Conservation (phyloP, 2,329 filamentous ascomycete genomes). For the Beauveria australis region DNA sequence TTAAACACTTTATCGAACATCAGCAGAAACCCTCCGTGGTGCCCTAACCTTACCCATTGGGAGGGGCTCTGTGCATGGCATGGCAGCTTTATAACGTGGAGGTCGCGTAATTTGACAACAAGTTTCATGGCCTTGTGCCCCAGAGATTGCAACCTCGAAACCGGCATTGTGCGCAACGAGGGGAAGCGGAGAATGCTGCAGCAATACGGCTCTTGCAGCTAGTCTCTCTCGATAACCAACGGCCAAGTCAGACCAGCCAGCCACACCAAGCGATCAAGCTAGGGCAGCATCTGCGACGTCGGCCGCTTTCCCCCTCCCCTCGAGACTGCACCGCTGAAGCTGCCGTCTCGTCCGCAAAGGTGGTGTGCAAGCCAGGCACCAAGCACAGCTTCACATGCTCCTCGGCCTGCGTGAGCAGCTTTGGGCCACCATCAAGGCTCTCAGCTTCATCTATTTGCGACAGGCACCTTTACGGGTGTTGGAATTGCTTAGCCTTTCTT, state of each 20-base stretch:
- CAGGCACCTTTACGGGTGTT: not conserved
- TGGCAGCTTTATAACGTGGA: not conserved
- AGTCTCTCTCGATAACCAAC: not conserved
- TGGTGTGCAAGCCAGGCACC: not conserved
- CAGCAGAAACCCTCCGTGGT: not conserved
- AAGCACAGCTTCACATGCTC: slow-evolving; percentile 3
- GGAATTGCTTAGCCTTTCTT: not conserved
- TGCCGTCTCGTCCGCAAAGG: not conserved
- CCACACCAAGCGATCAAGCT: not conserved
- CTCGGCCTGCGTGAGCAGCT: not conserved
- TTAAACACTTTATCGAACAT: not conserved
- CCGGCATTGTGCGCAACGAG: no score
- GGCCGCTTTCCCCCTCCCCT: not conserved
- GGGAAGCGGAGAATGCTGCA: not conserved
- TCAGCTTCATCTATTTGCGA: not conserved
- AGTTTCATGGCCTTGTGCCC: no score
- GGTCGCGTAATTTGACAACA: no score
- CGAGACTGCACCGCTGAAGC: not conserved
- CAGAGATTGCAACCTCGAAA: no score
- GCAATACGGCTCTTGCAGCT: not conserved
- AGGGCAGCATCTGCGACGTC: not conserved
- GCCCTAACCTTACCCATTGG: slow-evolving; percentile 7
- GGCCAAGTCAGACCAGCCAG: not conserved
- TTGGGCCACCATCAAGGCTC: not conserved
- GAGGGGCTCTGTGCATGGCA: not conserved